Evolutionary conservation across 2,329 filamentous ascomycete species (phyloP).

Genomic region (Aschersonia sp.): DNA sequence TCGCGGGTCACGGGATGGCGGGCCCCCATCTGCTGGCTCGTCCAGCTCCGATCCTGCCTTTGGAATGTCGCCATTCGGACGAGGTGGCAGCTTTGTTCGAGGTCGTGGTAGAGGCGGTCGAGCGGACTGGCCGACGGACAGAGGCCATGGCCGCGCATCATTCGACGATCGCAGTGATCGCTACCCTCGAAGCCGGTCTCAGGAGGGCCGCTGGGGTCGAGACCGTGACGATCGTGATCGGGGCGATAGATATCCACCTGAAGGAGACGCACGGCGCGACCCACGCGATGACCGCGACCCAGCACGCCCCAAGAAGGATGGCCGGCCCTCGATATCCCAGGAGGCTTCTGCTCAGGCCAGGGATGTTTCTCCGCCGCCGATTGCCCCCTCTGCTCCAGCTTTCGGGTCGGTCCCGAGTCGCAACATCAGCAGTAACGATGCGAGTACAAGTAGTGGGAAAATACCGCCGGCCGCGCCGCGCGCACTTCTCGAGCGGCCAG

Average conservation of each 20-base stretch:
- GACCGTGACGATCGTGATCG: constrained; percentile 41
- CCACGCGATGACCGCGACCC: constrained; percentile 31
- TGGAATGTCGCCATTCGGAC: constrained; percentile 32
- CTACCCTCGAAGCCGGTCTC: constrained; percentile 51
- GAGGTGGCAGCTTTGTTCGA: constrained; percentile 39
- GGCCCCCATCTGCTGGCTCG: constrained; percentile 56
- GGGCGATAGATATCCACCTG: constrained; percentile 24
- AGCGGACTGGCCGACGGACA: constrained; percentile 24
- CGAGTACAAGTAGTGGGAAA: constrained; percentile 23
- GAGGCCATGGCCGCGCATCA: constrained; percentile 40
- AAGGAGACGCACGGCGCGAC: constrained; percentile 26
- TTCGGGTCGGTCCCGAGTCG: constrained; percentile 41
- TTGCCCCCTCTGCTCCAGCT: constrained; percentile 42
- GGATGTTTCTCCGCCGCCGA: constrained; percentile 41
- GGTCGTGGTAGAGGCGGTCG: constrained; percentile 36
- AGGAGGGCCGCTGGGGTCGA: constrained; percentile 44
- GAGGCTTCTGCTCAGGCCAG: constrained; percentile 31
- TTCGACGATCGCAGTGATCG: constrained; percentile 47
- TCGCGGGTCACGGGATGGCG: constrained; percentile 53
- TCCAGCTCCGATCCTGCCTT: constrained; percentile 54
- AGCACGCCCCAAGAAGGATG: constrained; percentile 34
- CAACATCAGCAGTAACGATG: constrained; percentile 18
- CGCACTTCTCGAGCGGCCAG: constrained; percentile 34
- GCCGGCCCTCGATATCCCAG: constrained; percentile 29
- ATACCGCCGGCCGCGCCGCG: constrained; percentile 38